Conservation (phyloP, 768 basidiomycete species). For the Tylopilus sp. region DNA sequence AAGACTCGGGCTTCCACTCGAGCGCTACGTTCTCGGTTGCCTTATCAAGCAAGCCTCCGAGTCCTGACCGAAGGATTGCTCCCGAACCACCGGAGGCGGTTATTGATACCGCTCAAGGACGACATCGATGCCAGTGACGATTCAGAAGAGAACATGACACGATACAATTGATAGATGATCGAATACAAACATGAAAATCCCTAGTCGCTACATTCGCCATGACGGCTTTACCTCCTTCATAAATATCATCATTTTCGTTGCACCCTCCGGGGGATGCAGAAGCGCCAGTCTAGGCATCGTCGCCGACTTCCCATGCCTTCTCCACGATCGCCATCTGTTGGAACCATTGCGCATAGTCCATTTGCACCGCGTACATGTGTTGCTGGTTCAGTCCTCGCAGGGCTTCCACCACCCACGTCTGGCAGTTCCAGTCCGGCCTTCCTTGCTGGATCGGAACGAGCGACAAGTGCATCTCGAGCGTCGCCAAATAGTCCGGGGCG, state of each 20-base stretch:
- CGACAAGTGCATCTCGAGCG: background rate
- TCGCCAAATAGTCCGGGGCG: background rate
- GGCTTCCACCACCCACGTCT: constrained; percentile 22
- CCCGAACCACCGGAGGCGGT: too few species aligned
- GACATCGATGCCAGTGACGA: too few species aligned
- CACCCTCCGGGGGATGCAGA: background rate
- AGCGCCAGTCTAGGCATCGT: constrained; percentile 7
- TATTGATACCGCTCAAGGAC: too few species aligned
- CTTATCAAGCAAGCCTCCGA: too few species aligned
- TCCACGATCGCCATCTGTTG: constrained; percentile 17
- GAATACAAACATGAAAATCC: too few species aligned
- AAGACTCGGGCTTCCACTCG: too few species aligned
- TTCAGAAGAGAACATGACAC: too few species aligned
- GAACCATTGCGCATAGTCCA: constrained; percentile 8
- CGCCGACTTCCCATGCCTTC: constrained; percentile 15
- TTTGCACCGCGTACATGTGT: constrained; percentile 16
- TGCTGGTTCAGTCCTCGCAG: constrained; percentile 9
- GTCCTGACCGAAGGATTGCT: too few species aligned
- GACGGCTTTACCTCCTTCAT: too few species aligned
- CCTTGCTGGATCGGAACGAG: constrained; percentile 13
- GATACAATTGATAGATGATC: background rate
- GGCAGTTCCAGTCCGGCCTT: background rate
- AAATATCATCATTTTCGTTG: background rate
- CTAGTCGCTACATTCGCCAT: too few species aligned
- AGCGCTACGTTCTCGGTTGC: too few species aligned